These are phyloP conservation scores for Bassia scoparia DNA, from an alignment of 148 eudicot genomes.

Conservation along the genomic window DNA sequence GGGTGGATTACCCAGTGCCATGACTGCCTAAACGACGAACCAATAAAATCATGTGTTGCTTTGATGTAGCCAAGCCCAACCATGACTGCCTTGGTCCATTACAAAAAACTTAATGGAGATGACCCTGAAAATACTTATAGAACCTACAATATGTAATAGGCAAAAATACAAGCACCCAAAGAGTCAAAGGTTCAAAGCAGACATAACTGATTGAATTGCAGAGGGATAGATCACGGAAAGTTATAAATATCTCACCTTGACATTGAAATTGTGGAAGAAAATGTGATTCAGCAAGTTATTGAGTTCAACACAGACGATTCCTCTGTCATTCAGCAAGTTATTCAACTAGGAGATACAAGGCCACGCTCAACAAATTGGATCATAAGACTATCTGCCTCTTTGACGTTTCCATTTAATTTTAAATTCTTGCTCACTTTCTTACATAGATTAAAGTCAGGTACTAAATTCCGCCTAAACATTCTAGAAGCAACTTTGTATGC, in stretches of 20 bases:
- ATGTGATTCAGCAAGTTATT: background rate
- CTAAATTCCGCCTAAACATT: slow-evolving; percentile 32
- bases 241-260: background rate
- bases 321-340: slow-evolving; percentile 2
- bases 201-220: background rate
- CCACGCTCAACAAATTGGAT: slow-evolving; percentile 32
- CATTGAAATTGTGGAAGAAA: background rate
- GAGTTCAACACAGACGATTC: background rate
- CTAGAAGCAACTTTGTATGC: slow-evolving; percentile 33
- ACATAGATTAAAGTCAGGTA: slow-evolving; percentile 27
- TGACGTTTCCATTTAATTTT: slow-evolving; percentile 19
- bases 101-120: background rate
- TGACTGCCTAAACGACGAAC: no score
- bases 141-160: background rate
- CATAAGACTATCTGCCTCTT: slow-evolving; percentile 28
- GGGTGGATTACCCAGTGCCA: no score
- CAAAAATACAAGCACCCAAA: background rate
- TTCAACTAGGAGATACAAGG: slow-evolving; percentile 20
- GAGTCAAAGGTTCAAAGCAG: background rate
- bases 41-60: no score
- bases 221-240: background rate
- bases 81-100: no score
- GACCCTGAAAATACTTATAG: background rate
- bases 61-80: no score
- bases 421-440: slow-evolving; percentile 23